A percentile compares a stretch with the other conserved stretches of the same genome.
Conservation (phyloP, 1,284 basidiomycete species). For the Caloboletus firmus region DNA sequence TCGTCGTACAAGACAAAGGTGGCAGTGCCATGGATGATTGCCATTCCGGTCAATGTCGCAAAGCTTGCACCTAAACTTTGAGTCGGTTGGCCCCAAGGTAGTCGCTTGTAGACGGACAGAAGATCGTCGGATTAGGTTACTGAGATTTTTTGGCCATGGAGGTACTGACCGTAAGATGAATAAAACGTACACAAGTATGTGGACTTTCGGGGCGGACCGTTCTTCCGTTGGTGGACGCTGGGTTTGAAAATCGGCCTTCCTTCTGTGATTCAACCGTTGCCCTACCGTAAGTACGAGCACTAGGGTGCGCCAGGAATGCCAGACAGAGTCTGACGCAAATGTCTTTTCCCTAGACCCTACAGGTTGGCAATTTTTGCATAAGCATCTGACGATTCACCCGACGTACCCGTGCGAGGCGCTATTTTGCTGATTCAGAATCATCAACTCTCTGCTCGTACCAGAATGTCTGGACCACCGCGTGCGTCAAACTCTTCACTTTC, state of each 20-base stretch:
- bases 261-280: not conserved
- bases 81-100: not conserved
- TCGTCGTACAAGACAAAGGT: constrained; percentile 9
- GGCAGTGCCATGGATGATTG: constrained; percentile 3
- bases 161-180: not conserved
- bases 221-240: not conserved
- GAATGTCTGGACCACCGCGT: constrained; percentile 21
- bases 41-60: not conserved
- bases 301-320: not conserved
- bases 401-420: not conserved
- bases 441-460: not conserved
- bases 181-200: not conserved
- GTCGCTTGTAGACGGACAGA: not conserved
- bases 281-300: not conserved
- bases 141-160: not conserved
- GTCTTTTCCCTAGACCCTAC: not conserved
- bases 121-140: not conserved
- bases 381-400: not conserved
- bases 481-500: not conserved
- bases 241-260: not conserved
- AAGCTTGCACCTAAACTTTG: not conserved
- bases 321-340: not conserved
- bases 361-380: not conserved
- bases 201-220: not conserved
- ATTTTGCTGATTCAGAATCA: not conserved